Evolutionary conservation across 2,329 filamentous ascomycete species (phyloP).

Genomic region (Pseudocercospora pini-densiflorae): DNA sequence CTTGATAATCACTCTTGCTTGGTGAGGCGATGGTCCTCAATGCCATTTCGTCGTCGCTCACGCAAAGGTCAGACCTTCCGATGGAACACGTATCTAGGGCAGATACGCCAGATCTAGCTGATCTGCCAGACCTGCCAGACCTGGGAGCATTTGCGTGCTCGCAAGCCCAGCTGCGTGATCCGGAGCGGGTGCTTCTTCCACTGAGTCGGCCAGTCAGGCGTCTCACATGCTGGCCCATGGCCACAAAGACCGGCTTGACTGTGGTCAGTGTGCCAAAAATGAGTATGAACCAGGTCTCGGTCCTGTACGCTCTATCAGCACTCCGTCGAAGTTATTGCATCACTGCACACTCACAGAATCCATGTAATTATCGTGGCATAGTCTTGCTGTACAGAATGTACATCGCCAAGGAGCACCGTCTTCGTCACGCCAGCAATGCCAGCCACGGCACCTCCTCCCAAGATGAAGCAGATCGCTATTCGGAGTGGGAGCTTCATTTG

Average conservation of each 20-base stretch:
- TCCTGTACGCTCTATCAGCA: not conserved
- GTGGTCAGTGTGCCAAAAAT: conserved; percentile 28
- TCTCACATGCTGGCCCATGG: conserved; percentile 10
- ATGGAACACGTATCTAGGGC: not conserved
- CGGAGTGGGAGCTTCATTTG: conserved; percentile 20
- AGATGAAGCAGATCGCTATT: conserved; percentile 22
- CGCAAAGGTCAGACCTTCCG: not conserved
- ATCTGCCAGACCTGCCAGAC: not conserved
- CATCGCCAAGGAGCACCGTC: conserved; percentile 16
- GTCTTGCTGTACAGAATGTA: conserved; percentile 2
- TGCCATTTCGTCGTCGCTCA: not conserved
- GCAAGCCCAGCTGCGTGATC: not conserved
- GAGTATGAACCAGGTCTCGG: conserved; percentile 30
- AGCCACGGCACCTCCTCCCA: conserved; percentile 24
- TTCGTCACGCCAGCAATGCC: conserved; percentile 26
- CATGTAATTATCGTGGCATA: not conserved
- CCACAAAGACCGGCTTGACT: conserved; percentile 21
- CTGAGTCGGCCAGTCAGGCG: not conserved
- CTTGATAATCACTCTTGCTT: not conserved
- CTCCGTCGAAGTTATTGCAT: not conserved
- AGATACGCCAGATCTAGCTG: no score
- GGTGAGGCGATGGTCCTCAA: not conserved
- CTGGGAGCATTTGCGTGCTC: not conserved
- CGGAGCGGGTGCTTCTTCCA: not conserved
- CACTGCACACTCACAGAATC: not conserved